Percentiles rank a stretch among this genome's conserved stretches.
These are phyloP conservation scores for Saraca asoca DNA, from an alignment of 331 rosid genomes.

Conservation along the genomic window DNA sequence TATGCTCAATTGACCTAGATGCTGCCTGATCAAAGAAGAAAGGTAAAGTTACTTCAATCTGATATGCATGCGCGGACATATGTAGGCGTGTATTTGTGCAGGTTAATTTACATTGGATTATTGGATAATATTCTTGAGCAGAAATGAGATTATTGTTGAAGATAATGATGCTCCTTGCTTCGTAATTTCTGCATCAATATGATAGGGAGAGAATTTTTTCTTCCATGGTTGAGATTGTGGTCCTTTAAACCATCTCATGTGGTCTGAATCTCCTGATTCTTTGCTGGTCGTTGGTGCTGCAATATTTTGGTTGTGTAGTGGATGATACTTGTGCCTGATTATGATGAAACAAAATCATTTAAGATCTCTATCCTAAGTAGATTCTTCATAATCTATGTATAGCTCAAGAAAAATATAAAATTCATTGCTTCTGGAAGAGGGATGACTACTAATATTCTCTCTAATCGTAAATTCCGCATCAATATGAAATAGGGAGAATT, in stretches of 20 bases:
- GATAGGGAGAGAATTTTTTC: not conserved
- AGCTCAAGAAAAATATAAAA: not conserved
- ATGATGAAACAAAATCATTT: too few species aligned
- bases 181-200: constrained; percentile 16
- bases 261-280: constrained; percentile 6
- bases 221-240: constrained; percentile 15
- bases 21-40: constrained; percentile 89
- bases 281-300: constrained; percentile 4
- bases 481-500: not conserved
- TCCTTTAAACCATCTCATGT: not conserved
- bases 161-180: constrained; percentile 22
- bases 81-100: not conserved
- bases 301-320: constrained; percentile 18
- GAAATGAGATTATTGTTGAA: not conserved
- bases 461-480: constrained; percentile 20
- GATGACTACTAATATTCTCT: too few species aligned
- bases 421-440: not conserved
- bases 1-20: constrained; percentile 60
- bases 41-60: constrained; percentile 55
- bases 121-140: not conserved
- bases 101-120: constrained; percentile 22
- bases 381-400: too few species aligned
- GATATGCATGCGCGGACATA: not conserved
- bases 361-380: too few species aligned
- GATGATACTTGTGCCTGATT: not conserved